phyloP scores from a whole-genome alignment of 2,329 filamentous ascomycete genomes.

The Fusarium denticulatum region DNA sequence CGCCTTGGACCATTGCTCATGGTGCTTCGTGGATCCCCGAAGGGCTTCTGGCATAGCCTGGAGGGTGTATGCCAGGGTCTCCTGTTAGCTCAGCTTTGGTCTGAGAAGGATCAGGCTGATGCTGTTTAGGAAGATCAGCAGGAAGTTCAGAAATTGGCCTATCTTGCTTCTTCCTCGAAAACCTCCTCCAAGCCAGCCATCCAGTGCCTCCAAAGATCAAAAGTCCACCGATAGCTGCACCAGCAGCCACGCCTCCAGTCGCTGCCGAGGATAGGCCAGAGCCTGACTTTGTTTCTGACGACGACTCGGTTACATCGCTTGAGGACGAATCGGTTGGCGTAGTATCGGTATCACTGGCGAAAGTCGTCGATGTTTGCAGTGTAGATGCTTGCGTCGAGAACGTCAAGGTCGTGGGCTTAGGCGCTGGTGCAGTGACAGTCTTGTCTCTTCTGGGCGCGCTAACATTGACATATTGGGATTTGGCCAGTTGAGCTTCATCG shows the following conservation, averaged over 20 bases:
- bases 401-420: fast-evolving
- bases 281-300: not conserved
- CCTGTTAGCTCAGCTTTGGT: not conserved
- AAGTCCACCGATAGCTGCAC: not conserved
- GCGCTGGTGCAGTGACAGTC: too few species aligned
- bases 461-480: not conserved
- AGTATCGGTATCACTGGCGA: fast-evolving
- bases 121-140: not conserved
- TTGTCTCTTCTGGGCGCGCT: not conserved
- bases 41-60: not conserved
- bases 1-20: not conserved
- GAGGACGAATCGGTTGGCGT: not conserved
- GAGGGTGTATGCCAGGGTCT: not conserved
- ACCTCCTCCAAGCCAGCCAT: not conserved
- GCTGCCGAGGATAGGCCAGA: not conserved
- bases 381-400: not conserved
- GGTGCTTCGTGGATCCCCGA: not conserved
- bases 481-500: fast-evolving
- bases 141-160: not conserved
- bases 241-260: not conserved
- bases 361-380: not conserved
- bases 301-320: not conserved
- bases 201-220: not conserved
- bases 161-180: not conserved
- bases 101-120: not conserved